Evolutionary conservation across 179 eudicot species (phyloP), one percentile per base, ranked within the genome.

Genomic region (Silene noctiflora): DNA sequence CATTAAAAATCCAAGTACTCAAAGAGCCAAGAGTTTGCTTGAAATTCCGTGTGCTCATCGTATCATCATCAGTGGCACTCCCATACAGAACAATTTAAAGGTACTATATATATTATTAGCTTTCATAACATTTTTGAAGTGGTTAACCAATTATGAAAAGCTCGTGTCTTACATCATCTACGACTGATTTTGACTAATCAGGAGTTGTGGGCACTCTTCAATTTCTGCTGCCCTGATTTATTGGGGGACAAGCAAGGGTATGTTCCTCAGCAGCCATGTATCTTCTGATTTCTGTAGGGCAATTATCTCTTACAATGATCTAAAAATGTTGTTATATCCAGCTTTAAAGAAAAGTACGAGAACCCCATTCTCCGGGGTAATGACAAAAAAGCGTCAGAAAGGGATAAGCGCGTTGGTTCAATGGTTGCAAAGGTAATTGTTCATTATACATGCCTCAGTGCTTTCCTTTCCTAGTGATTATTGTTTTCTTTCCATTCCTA

Each of bases 121-220:
- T 5, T 42, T 48, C 13, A n/a, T 16, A 11, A 8, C 19, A 31
- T 16, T 69, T 78, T 3, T 65, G 4, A 20, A 10, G 0, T 27
- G 17, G 46, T 55, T 33, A 68, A 67, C 53, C 39, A 27, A 69
- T 22, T 4, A 42, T 35, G 27, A n/a, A 70, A 70, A 74, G 6
- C 46, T 65, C 56, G 56, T 63, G 48, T 63, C 16, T 20, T 2
- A 55, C 33, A 33, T 31, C 58, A 16, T 22, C 55, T 63, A 11
- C 21, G 21, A 19, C 46, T 78, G 46, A 55, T 75, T 68, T 71
- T 27, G 59, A 62, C 12, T 74, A 79, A 71, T 55, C 84, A 93
- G 99, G 99, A 93, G 84, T 80, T 96, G 55, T 96, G 99, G 99
- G 99, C 99, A 20, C 88, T 96, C 83, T 96, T 96, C 78, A 85